These are phyloP conservation scores for Marchantia polymorpha DNA, from an alignment of 225 moss, liverwort and hornwort genomes.

Conservation along the genomic window DNA sequence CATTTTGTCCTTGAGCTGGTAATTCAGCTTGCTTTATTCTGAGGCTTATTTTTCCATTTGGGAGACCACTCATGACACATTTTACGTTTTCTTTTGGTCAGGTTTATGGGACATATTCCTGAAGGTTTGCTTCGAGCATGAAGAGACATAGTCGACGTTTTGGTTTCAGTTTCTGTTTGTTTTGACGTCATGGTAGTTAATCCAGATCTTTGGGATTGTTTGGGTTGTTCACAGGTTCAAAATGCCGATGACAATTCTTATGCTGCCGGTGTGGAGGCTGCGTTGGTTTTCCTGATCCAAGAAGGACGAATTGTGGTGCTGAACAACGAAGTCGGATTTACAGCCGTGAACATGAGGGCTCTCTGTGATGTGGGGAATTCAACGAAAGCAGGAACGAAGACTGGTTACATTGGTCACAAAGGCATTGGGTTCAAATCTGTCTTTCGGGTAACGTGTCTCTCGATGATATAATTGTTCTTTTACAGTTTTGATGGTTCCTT, in stretches of 20 bases:
- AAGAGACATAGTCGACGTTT: background rate
- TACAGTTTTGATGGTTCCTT: too few relatives aligned
- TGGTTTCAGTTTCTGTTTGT: background rate
- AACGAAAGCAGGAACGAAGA: conserved; percentile 75
- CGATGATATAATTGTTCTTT: background rate
- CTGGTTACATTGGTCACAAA: conserved; percentile 96
- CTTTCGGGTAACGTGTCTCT: conserved; percentile 63
- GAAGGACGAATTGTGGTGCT: conserved; percentile 66
- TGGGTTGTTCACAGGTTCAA: conserved; percentile 59
- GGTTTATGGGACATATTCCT: background rate
- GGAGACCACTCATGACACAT: background rate
- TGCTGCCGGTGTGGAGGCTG: conserved; percentile 55
- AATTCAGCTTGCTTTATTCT: conserved; percentile 11
- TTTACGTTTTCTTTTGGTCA: background rate
- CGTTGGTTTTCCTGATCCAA: conserved; percentile 74
- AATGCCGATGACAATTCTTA: conserved; percentile 96
- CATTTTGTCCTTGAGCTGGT: conserved; percentile 98
- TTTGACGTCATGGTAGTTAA: too few relatives aligned
- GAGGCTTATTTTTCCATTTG: background rate
- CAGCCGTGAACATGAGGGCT: conserved; percentile 75
- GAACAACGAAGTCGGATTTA: conserved; percentile 88
- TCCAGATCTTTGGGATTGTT: background rate
- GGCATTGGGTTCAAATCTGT: conserved; percentile 98
- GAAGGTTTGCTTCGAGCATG: background rate
- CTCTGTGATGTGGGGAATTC: conserved; percentile 98